A percentile compares a stretch with the other conserved stretches of the same genome.
Conservation (phyloP, 805 yeast species). For the Candida caryicola region DNA sequence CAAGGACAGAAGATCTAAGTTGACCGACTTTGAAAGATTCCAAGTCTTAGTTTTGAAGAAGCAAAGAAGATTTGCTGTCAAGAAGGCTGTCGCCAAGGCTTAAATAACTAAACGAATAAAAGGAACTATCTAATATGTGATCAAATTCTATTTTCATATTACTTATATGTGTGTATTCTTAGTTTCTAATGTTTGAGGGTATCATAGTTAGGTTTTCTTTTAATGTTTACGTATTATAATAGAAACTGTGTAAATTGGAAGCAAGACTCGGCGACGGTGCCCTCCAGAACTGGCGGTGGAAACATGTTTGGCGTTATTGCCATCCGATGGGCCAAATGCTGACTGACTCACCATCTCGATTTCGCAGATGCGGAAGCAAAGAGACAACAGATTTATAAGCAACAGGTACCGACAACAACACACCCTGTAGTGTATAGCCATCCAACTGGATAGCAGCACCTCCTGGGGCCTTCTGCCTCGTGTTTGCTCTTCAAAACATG, state of each 20-base stretch:
- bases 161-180: conserved; percentile 25
- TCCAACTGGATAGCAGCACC: too few species aligned
- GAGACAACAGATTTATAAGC: too few species aligned
- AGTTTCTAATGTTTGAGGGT: conserved; percentile 25
- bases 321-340: too few species aligned
- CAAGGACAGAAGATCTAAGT: conserved; percentile 88
- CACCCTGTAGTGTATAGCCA: too few species aligned
- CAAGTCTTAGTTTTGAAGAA: conserved; percentile 96
- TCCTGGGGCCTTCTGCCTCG: too few species aligned
- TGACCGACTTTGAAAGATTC: conserved; percentile 99
- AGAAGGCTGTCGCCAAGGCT: conserved; percentile 97
- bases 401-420: too few species aligned
- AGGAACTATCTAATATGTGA: not conserved
- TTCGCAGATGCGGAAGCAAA: too few species aligned
- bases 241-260: conserved; percentile 2
- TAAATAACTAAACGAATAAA: conserved; percentile 32
- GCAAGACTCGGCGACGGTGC: too few species aligned
- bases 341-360: too few species aligned
- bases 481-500: not conserved
- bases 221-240: conserved; percentile 27
- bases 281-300: too few species aligned
- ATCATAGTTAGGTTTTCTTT: conserved; percentile 25
- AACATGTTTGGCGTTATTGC: too few species aligned
- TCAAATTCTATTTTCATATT: conserved; percentile 11
- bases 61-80: conserved; percentile 93